Percentiles rank a stretch among this genome's conserved stretches.
phyloP scores from a whole-genome alignment of 768 basidiomycete species.

The Rhizopogon roseolus region DNA sequence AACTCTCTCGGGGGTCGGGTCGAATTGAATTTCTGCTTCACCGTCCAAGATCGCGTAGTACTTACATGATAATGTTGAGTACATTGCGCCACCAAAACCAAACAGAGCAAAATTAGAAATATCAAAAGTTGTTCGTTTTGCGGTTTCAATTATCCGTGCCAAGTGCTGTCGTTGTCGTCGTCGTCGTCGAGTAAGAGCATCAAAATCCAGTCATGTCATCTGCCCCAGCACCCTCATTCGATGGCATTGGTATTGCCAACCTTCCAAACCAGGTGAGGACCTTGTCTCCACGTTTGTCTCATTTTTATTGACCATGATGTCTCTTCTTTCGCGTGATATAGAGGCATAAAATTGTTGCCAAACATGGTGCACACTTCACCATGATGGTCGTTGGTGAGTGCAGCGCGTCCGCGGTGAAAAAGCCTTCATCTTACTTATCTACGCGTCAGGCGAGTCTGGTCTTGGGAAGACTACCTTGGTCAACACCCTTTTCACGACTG shows the following conservation, averaged over 20 bases:
- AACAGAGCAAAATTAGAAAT: constrained; percentile 19
- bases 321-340: constrained; percentile 28
- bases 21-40: not conserved
- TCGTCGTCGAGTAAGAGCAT: constrained; percentile 13
- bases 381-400: constrained; percentile 93
- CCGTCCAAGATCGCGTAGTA: not conserved
- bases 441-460: constrained; percentile 83
- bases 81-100: constrained; percentile 13
- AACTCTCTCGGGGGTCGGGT: no score
- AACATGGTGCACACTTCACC: constrained; percentile 96
- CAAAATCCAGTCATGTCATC: constrained; percentile 17
- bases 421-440: not conserved
- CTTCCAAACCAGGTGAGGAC: constrained; percentile 89
- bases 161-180: constrained; percentile 9
- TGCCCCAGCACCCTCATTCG: constrained; percentile 35
- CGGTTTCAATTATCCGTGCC: constrained; percentile 8
- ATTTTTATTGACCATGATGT: constrained; percentile 1
- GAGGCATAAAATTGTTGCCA: constrained; percentile 99
- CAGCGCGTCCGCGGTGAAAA: not conserved
- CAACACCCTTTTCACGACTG: constrained; percentile 98
- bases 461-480: constrained; percentile 96
- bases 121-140: constrained; percentile 17
- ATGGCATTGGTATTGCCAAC: constrained; percentile 93
- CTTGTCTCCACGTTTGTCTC: constrained; percentile 2
- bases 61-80: no score